These are phyloP conservation scores for Gypsophila paniculata DNA, from an alignment of 179 eudicot genomes.

Conservation along the genomic window DNA sequence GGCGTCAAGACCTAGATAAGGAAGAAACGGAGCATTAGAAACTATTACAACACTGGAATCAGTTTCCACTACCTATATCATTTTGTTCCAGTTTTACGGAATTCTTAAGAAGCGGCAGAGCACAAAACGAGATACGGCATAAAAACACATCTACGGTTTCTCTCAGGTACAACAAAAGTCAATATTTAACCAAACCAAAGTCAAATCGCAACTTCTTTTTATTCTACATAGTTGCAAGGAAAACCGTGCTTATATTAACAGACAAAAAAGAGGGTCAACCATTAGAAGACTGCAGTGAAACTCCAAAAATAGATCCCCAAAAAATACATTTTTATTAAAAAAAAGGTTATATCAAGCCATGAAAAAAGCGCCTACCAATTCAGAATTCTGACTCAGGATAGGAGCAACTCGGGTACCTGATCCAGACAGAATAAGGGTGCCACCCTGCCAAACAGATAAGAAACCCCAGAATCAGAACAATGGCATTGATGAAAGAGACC, in stretches of 20 bases:
- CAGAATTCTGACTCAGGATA: conserved; percentile 83
- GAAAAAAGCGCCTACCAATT: conserved; percentile 50
- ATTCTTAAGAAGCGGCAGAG: neutral
- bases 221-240: no score
- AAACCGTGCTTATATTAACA: no score
- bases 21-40: conserved; percentile 21
- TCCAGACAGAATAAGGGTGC: conserved; percentile 86
- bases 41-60: neutral
- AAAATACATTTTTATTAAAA: no score
- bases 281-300: no score
- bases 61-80: neutral
- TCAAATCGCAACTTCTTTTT: no score
- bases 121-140: neutral
- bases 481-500: conserved; percentile 9
- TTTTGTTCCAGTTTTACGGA: no score
- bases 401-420: conserved; percentile 94
- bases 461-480: conserved; percentile 6
- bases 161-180: no score
- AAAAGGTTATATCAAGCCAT: neutral
- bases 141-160: no score
- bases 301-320: no score
- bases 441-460: conserved; percentile 57
- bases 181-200: no score
- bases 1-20: conserved; percentile 82
- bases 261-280: no score